Percentiles rank a stretch among this genome's conserved stretches.
Evolutionary conservation across 352 stramenopile genomes (phyloP).

Genomic region (Phytophthora ramorum): DNA sequence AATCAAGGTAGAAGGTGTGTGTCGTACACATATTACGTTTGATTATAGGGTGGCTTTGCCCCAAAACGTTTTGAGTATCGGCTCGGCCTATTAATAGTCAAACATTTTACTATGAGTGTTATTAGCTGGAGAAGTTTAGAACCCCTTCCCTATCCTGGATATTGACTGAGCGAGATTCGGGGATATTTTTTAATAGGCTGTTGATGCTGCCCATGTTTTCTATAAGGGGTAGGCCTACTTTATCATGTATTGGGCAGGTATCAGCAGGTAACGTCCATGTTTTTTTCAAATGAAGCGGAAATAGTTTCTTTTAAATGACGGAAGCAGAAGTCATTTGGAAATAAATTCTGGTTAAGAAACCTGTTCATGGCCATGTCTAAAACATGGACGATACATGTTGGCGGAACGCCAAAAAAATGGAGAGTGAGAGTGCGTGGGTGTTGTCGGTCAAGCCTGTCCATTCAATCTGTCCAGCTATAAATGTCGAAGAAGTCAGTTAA

Average conservation of each 20-base stretch:
- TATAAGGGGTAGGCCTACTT: no score
- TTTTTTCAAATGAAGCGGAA: neutral
- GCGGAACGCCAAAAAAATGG: neutral
- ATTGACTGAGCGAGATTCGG: no score
- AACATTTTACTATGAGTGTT: no score
- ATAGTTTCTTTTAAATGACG: neutral
- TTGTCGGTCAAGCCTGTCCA: neutral
- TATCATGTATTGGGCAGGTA: no score
- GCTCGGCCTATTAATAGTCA: no score
- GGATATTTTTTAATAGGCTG: no score
- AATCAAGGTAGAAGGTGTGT: neutral
- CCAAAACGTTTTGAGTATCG: no score
- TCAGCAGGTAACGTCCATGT: no score
- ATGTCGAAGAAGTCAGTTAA: neutral
- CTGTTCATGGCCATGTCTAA: neutral
- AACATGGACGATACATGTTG: neutral
- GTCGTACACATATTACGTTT: constrained; percentile 2
- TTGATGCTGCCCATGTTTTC: no score
- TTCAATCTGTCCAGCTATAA: neutral
- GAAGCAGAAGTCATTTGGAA: neutral
- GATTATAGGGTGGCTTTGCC: constrained; percentile 4
- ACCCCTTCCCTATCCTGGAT: no score
- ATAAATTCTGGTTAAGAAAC: neutral
- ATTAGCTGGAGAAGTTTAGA: no score
- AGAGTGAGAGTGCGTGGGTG: neutral